These are phyloP conservation scores for Backusella mclennaniae DNA, from an alignment of 192 early-diverging fungal genomes.

Conservation along the genomic window DNA sequence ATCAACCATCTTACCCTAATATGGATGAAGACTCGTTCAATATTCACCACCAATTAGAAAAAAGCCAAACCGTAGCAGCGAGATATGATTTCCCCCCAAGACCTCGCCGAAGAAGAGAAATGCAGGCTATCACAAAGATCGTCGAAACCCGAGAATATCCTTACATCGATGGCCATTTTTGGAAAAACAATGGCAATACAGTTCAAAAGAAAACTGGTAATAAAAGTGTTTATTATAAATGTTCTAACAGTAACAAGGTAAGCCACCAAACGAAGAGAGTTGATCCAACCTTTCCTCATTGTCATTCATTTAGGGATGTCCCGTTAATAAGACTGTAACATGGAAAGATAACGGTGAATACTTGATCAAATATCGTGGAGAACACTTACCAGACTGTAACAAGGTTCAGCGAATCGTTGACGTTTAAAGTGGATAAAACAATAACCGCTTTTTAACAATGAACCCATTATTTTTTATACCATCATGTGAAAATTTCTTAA, in stretches of 20 bases:
- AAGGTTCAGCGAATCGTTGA: constrained; percentile 42
- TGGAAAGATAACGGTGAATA: constrained; percentile 52
- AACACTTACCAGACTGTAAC: constrained; percentile 49
- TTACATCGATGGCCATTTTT: constrained; percentile 46
- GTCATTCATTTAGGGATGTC: constrained; percentile 22
- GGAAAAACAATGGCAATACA: constrained; percentile 65
- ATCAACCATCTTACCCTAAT: constrained; percentile 4
- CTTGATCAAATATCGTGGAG: constrained; percentile 55
- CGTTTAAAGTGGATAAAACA: constrained; percentile 11
- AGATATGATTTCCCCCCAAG: constrained; percentile 12
- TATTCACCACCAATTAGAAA: neutral
- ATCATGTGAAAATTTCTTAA: neutral
- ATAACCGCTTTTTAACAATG: neutral
- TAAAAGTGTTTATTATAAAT: constrained; percentile 60
- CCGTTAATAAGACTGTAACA: constrained; percentile 59
- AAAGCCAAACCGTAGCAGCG: neutral
- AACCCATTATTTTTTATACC: neutral
- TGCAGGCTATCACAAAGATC: constrained; percentile 58
- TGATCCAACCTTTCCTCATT: neutral
- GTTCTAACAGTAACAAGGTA: constrained; percentile 51
- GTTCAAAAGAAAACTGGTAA: constrained; percentile 51
- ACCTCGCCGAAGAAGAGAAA: constrained; percentile 55
- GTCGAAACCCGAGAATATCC: constrained; percentile 50
- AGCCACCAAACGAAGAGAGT: neutral
- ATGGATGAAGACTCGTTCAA: constrained; percentile 3